phyloP scores from a whole-genome alignment of 192 early-diverging fungal species.

The Podila epicladia region DNA sequence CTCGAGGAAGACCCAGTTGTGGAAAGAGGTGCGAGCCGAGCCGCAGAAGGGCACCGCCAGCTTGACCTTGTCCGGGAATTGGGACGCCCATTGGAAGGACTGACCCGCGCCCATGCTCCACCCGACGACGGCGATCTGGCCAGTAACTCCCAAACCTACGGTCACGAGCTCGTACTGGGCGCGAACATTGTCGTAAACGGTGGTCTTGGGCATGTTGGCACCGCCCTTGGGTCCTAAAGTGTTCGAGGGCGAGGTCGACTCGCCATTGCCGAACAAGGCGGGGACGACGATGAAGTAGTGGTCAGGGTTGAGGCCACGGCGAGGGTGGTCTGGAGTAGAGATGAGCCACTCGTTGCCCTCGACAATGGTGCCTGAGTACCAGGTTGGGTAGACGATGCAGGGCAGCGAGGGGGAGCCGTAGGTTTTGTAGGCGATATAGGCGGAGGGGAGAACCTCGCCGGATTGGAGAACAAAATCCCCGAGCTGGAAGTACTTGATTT shows the following conservation, averaged over 20 bases:
- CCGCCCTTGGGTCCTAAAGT: constrained; percentile 19
- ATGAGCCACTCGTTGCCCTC: constrained; percentile 38
- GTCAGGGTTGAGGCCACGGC: constrained; percentile 21
- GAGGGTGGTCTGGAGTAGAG: constrained; percentile 23
- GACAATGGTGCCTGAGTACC: constrained; percentile 29
- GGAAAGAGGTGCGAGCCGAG: constrained; percentile 18
- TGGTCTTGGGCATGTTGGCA: constrained; percentile 36
- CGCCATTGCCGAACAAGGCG: constrained; percentile 30
- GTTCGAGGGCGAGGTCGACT: constrained; percentile 35
- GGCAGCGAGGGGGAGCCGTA: constrained; percentile 25
- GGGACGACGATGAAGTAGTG: constrained; percentile 33
- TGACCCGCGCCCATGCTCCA: constrained; percentile 35
- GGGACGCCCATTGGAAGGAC: constrained; percentile 30
- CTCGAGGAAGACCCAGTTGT: constrained; percentile 36
- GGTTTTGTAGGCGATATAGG: constrained; percentile 22
- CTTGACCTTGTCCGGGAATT: constrained; percentile 25
- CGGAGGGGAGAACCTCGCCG: constrained; percentile 18
- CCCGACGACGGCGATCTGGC: constrained; percentile 16
- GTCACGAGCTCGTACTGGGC: constrained; percentile 28
- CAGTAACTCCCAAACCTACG: constrained; percentile 12
- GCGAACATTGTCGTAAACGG: constrained; percentile 21
- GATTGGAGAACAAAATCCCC: constrained; percentile 32
- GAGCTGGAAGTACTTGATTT: constrained; percentile 18
- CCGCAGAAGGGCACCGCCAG: constrained; percentile 29
- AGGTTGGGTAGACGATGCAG: constrained; percentile 31